These are phyloP conservation scores for Chrysanthemum seticuspe DNA, from an alignment of 129 eudicot species.

Conservation along the genomic window DNA sequence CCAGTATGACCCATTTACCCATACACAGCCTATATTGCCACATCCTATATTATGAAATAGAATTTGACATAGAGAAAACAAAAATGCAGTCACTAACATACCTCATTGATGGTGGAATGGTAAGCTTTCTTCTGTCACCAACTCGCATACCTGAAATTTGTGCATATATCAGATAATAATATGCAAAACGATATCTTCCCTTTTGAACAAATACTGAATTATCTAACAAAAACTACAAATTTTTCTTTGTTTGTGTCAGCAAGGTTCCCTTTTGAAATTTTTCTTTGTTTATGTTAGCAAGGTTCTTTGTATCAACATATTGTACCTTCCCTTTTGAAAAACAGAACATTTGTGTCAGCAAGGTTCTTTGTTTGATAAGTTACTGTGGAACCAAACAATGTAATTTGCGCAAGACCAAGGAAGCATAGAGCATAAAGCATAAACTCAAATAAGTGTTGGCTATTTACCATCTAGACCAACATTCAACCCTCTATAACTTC, in stretches of 20 bases:
- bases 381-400: not conserved
- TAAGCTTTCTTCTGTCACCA: constrained; percentile 78
- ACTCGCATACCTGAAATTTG: constrained; percentile 73
- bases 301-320: too few species aligned
- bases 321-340: not conserved
- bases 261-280: too few species aligned
- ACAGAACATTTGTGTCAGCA: not conserved
- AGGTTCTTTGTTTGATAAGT: not conserved
- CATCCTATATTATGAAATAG: not conserved
- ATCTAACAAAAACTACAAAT: not conserved
- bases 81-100: constrained; percentile 19
- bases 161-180: not conserved
- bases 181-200: not conserved
- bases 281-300: too few species aligned
- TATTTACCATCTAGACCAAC: constrained; percentile 78
- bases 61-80: not conserved
- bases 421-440: not conserved
- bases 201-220: not conserved
- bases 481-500: constrained; percentile 66
- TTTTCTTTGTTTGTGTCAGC: not conserved
- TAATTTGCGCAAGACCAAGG: not conserved
- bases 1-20: too few species aligned
- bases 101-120: constrained; percentile 88
- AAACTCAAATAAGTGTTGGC: not conserved
- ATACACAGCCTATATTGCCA: too few species aligned